phyloP scores from a whole-genome alignment of 169 alveolate genomes.

The Cryptosporidium meleagridis region DNA sequence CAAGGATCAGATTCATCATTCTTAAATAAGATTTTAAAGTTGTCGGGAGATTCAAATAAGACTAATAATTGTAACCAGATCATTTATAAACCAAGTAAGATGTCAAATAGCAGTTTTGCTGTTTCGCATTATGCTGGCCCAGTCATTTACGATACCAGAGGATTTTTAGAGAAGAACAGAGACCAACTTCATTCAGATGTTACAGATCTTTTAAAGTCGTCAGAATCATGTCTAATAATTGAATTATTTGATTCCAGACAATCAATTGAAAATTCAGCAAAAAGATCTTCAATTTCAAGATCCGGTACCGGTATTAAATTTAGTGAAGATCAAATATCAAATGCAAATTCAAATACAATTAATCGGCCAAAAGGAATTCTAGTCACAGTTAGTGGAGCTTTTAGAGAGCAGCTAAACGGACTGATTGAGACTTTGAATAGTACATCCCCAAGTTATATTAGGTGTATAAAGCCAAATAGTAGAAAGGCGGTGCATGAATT shows the following conservation, averaged over 20 bases:
- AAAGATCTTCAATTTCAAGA: constrained; percentile 48
- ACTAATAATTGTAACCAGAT: background rate
- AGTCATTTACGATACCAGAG: constrained; percentile 81
- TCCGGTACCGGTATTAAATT: constrained; percentile 10
- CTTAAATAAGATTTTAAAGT: constrained; percentile 74
- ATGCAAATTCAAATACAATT: background rate
- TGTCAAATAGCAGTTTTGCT: constrained; percentile 67
- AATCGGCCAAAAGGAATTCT: constrained; percentile 63
- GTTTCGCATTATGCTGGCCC: constrained; percentile 87
- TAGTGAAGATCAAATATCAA: background rate
- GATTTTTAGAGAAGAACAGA: constrained; percentile 85
- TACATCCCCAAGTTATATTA: constrained; percentile 87
- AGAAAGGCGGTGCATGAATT: constrained; percentile 82
- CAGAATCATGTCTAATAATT: constrained; percentile 72
- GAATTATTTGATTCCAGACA: constrained; percentile 70
- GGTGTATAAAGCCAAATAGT: constrained; percentile 92
- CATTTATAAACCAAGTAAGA: constrained; percentile 57
- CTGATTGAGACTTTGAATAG: constrained; percentile 82
- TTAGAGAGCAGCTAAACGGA: constrained; percentile 83
- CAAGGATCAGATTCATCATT: constrained; percentile 80
- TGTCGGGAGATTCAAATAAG: background rate
- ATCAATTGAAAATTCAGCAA: background rate
- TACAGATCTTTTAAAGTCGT: constrained; percentile 70
- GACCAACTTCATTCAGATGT: constrained; percentile 82
- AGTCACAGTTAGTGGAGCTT: constrained; percentile 70